A percentile compares a stretch with the other conserved stretches of the same genome.
phyloP scores from a whole-genome alignment of 2,329 filamentous ascomycete genomes.

The Fusarium xylarioides region DNA sequence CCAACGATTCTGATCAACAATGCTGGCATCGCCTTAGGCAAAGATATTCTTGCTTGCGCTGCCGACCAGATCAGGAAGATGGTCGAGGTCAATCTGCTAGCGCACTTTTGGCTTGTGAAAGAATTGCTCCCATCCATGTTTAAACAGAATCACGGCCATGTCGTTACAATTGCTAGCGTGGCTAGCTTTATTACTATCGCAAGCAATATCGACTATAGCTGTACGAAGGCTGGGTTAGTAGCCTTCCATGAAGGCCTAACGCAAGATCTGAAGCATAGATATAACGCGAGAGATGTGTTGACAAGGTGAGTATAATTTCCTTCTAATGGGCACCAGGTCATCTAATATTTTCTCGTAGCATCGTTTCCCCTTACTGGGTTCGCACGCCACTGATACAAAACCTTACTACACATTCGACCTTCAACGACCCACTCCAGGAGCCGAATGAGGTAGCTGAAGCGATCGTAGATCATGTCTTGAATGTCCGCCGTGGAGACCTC shows the following conservation, averaged over 20 bases:
- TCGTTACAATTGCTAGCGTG: neutral
- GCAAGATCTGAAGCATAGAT: neutral
- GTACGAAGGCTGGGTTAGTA: neutral
- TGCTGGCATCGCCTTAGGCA: neutral
- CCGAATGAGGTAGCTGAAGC: neutral
- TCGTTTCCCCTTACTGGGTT: neutral
- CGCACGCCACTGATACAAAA: neutral
- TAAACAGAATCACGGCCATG: neutral
- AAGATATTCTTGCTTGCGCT: neutral
- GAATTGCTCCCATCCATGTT: neutral
- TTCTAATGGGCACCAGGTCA: rapidly evolving
- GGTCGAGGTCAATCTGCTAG: neutral
- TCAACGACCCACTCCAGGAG: neutral
- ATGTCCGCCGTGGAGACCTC: neutral
- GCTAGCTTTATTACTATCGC: neutral
- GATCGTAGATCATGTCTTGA: neutral
- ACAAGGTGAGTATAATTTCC: neutral
- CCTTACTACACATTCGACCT: neutral
- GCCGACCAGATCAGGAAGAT: neutral
- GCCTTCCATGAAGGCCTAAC: neutral
- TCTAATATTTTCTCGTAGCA: neutral
- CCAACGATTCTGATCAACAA: neutral
- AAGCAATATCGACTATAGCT: neutral
- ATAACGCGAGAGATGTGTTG: neutral
- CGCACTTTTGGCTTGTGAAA: neutral